Percentiles rank a stretch among this genome's conserved stretches.
Conservation (phyloP, 2,329 filamentous ascomycete species). For the Leptographium lundbergii region DNA sequence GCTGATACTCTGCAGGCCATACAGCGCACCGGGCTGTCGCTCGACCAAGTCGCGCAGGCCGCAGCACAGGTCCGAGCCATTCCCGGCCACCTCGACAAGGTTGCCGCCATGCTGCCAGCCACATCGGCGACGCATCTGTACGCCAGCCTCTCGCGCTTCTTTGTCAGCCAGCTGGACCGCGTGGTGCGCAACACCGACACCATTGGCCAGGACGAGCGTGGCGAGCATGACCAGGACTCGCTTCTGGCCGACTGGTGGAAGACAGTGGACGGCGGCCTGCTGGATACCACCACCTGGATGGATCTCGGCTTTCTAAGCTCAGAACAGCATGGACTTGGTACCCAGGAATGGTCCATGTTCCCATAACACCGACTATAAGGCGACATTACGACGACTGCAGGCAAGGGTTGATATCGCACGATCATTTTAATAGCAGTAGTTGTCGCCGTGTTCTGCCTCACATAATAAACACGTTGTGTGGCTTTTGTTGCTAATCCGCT, state of each 20-base stretch:
- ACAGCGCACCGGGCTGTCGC: constrained; percentile 9
- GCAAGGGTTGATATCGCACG: too few species aligned
- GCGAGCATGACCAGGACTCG: constrained; percentile 9
- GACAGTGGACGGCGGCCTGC: constrained; percentile 9
- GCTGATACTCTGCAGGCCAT: constrained; percentile 2
- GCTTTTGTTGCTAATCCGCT: too few species aligned
- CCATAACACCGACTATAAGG: neutral
- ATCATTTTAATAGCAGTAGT: too few species aligned
- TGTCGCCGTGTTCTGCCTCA: too few species aligned
- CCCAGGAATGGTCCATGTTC: constrained; percentile 1
- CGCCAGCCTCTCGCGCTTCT: constrained; percentile 10
- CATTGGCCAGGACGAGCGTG: constrained; percentile 1
- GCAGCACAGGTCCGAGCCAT: constrained; percentile 9
- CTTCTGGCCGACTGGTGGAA: constrained; percentile 12
- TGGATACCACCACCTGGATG: constrained; percentile 12
- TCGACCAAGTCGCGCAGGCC: constrained; percentile 6
- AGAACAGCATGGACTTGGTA: constrained; percentile 6
- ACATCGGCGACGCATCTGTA: constrained; percentile 11
- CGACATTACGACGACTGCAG: too few species aligned
- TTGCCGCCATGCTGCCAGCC: constrained; percentile 9
- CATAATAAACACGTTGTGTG: too few species aligned
- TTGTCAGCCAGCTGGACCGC: constrained; percentile 11
- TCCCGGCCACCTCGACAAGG: constrained; percentile 10
- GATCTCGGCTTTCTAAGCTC: constrained; percentile 12
- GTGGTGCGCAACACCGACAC: constrained; percentile 8